Evolutionary conservation across 371 early-diverging fungal species (phyloP).

Genomic region (Rhizomucor pusillus): DNA sequence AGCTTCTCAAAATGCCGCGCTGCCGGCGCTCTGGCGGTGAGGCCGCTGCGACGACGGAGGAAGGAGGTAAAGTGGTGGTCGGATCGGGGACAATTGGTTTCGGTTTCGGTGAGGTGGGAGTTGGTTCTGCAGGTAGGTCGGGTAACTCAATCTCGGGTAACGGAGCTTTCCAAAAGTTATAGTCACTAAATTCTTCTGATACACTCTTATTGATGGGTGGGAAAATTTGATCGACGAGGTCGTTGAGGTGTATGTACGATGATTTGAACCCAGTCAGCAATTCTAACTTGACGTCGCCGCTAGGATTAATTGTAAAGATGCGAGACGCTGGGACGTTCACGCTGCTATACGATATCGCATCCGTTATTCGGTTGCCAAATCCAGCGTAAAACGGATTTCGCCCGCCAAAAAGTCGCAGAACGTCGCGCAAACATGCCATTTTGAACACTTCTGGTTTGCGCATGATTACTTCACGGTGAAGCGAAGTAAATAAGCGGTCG

Average conservation of each 20-base stretch:
- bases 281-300: conserved; percentile 92
- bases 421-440: conserved; percentile 94
- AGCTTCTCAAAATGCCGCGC: conserved; percentile 34
- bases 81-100: conserved; percentile 41
- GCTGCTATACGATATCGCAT: conserved; percentile 92
- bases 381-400: conserved; percentile 95
- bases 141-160: conserved; percentile 58
- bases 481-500: conserved; percentile 91
- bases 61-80: conserved; percentile 18
- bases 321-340: conserved; percentile 92
- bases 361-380: conserved; percentile 97
- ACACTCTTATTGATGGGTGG: conserved; percentile 63
- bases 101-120: conserved; percentile 28
- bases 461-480: conserved; percentile 95
- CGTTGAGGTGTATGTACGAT: conserved; percentile 85
- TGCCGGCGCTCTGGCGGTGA: conserved; percentile 10
- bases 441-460: conserved; percentile 98
- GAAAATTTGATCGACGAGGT: conserved; percentile 96
- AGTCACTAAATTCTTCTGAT: conserved; percentile 80
- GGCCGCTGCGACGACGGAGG: conserved; percentile 19
- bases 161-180: conserved; percentile 78
- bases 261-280: conserved; percentile 80
- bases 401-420: conserved; percentile 81
- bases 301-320: conserved; percentile 96
- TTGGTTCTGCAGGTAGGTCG: conserved; percentile 8